Evolutionary conservation across 2,329 filamentous ascomycete species (phyloP).

Genomic region (Podosphaera fusca): DNA sequence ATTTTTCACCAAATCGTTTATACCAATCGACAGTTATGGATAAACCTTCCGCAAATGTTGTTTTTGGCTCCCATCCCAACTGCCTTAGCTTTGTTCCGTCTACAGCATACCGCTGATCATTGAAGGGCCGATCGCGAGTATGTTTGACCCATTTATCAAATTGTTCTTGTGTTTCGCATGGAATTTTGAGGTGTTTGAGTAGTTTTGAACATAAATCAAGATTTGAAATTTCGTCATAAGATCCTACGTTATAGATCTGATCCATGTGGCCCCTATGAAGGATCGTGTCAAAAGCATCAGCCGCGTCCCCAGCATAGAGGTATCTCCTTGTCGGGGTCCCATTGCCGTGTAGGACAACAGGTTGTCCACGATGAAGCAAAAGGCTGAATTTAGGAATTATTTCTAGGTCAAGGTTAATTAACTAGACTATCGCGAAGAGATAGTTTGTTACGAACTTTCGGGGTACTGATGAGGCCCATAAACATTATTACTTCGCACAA

Average conservation of each 20-base stretch:
- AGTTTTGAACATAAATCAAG: conserved; percentile 42
- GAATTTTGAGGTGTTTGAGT: conserved; percentile 36
- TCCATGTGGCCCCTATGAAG: conserved; percentile 53
- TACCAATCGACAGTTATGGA: conserved; percentile 48
- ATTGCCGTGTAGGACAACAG: conserved; percentile 53
- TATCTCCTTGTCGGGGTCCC: conserved; percentile 54
- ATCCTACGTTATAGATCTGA: conserved; percentile 65
- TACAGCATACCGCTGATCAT: conserved; percentile 50
- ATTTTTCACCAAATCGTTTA: conserved; percentile 35
- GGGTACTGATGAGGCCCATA: conserved; percentile 70
- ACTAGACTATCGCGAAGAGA: background rate
- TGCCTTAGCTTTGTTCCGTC: conserved; percentile 43
- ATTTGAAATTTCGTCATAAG: conserved; percentile 56
- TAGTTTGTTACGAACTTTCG: conserved; percentile 35
- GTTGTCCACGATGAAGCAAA: conserved; percentile 40
- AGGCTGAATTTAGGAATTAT: conserved; percentile 67
- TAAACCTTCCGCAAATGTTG: conserved; percentile 38
- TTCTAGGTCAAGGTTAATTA: conserved; percentile 25
- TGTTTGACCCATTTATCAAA: conserved; percentile 46
- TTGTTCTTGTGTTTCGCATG: conserved; percentile 25
- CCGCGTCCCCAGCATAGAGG: conserved; percentile 56
- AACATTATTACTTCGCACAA: conserved; percentile 65
- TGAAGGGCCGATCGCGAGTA: conserved; percentile 57
- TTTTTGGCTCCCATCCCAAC: conserved; percentile 49
- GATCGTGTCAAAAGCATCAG: conserved; percentile 65